These are phyloP conservation scores for Knufia petricola DNA, from an alignment of 2,329 filamentous ascomycete species.

Conservation along the genomic window DNA sequence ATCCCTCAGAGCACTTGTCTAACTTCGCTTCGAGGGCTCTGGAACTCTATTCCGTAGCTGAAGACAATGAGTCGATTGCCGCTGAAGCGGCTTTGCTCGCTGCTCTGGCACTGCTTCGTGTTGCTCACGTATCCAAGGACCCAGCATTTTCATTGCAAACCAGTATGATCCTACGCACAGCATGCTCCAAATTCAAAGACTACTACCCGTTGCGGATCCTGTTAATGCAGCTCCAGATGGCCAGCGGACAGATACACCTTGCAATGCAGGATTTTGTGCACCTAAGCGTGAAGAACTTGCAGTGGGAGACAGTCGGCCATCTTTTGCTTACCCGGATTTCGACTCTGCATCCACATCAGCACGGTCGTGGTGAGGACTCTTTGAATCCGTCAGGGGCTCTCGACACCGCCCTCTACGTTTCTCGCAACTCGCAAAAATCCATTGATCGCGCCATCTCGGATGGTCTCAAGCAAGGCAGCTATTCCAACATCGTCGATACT, in stretches of 20 bases:
- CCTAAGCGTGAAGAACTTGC: conserved; percentile 40
- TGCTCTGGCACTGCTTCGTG: conserved; percentile 15
- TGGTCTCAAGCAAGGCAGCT: conserved; percentile 34
- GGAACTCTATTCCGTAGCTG: conserved; percentile 10
- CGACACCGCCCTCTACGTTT: conserved; percentile 33
- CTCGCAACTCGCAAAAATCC: conserved; percentile 31
- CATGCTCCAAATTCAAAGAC: conserved; percentile 32
- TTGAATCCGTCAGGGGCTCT: conserved; percentile 34
- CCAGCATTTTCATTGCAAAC: conserved; percentile 10
- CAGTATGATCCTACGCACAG: conserved; percentile 15
- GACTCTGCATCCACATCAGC: conserved; percentile 37
- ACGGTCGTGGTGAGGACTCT: conserved; percentile 28
- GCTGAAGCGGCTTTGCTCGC: conserved; percentile 18
- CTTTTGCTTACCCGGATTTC: conserved; percentile 39
- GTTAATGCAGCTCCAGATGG: conserved; percentile 35
- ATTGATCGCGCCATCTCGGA: conserved; percentile 29
- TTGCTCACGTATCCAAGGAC: background rate
- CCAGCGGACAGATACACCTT: conserved; percentile 36
- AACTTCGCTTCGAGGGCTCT: conserved; percentile 13
- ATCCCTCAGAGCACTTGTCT: conserved; percentile 6
- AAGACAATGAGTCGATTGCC: conserved; percentile 9
- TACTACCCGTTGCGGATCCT: conserved; percentile 38
- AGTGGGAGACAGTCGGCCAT: conserved; percentile 40
- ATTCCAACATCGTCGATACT: conserved; percentile 36
- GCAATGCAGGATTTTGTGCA: conserved; percentile 37